Percentiles rank a stretch among this genome's conserved stretches.
Evolutionary conservation across 1,139 yeast genomes (phyloP).

Genomic region (Sugiyamaella castrensis): DNA sequence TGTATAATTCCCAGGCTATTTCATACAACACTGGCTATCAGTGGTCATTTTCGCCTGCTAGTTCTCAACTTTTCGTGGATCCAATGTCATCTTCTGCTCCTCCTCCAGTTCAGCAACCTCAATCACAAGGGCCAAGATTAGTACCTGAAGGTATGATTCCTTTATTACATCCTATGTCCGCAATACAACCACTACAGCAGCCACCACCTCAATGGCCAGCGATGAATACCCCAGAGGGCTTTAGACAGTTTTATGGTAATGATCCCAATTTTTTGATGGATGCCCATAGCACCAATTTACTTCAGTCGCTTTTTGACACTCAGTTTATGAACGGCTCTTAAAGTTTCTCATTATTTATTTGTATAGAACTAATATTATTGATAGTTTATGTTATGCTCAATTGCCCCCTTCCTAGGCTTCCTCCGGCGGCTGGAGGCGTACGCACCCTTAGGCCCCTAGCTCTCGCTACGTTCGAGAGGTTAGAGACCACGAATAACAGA

Average conservation of each 20-base stretch:
- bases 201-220: constrained; percentile 12
- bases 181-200: not conserved
- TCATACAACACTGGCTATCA: constrained; percentile 10
- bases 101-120: not conserved
- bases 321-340: constrained; percentile 5
- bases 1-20: not conserved
- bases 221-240: constrained; percentile 2
- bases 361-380: not conserved
- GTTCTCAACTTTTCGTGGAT: constrained; percentile 1
- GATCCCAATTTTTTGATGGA: constrained; percentile 25
- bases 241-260: constrained; percentile 1
- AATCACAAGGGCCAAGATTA: constrained; percentile 4
- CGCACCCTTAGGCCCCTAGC: too few relatives aligned
- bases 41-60: constrained; percentile 15
- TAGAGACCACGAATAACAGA: too few relatives aligned
- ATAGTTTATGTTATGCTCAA: too few relatives aligned
- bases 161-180: constrained; percentile 6
- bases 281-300: constrained; percentile 25
- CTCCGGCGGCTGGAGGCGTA: too few relatives aligned
- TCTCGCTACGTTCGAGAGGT: too few relatives aligned
- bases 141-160: constrained; percentile 8
- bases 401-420: too few relatives aligned
- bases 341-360: constrained; percentile 3
- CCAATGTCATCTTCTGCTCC: constrained; percentile 4
- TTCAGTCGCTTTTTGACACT: constrained; percentile 21